These are phyloP conservation scores for Aspergillus bertholletiae DNA, from an alignment of 495 filamentous ascomycete genomes.

Conservation along the genomic window DNA sequence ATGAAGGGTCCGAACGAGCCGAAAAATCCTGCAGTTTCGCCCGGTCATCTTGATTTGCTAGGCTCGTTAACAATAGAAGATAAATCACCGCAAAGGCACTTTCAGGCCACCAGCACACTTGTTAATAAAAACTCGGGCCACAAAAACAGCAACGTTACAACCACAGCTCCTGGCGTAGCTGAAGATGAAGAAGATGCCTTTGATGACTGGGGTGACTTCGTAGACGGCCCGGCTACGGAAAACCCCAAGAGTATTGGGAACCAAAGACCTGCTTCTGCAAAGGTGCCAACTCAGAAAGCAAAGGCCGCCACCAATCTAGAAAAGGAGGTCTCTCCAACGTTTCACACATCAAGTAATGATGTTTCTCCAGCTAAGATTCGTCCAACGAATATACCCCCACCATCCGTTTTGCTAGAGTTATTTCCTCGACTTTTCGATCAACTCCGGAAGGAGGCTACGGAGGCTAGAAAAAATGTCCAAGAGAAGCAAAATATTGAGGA, in stretches of 20 bases:
- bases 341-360: background rate
- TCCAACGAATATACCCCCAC: conserved; percentile 86
- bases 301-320: background rate
- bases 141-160: background rate
- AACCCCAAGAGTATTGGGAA: conserved; percentile 1
- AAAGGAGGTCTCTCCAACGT: background rate
- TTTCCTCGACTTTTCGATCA: conserved; percentile 63
- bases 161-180: conserved; percentile 40
- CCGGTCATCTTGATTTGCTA: conserved; percentile 16
- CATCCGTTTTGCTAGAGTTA: conserved; percentile 72
- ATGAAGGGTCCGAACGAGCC: background rate
- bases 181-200: conserved; percentile 56
- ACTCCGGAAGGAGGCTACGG: conserved; percentile 35
- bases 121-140: background rate
- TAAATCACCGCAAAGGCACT: conserved; percentile 3
- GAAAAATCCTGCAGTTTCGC: background rate
- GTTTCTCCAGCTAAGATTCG: conserved; percentile 42
- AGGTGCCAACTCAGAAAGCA: background rate
- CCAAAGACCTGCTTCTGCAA: background rate
- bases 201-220: conserved; percentile 42
- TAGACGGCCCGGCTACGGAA: conserved; percentile 25
- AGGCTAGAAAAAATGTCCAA: conserved; percentile 19
- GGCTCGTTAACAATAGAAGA: conserved; percentile 26
- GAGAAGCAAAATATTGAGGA: conserved; percentile 11
- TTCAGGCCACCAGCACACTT: background rate